Base-by-base conservation (phyloP, 441 rosid genomes). In the Macaranga tanarius region DNA sequence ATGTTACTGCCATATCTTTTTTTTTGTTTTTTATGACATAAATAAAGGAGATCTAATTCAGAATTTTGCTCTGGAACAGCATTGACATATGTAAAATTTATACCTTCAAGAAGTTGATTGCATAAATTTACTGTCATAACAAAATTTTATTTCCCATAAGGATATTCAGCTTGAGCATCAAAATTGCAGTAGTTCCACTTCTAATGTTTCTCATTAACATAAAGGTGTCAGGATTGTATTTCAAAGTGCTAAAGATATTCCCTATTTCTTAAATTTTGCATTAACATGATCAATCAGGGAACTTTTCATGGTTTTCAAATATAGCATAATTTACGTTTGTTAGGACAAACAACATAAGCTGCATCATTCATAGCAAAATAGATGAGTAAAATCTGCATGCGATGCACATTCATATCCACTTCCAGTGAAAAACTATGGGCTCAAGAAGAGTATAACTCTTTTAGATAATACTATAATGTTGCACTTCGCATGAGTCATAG, bases 1-100 rank as follows among this genome's bases (percentile, higher is more conserved):
- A 59, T 2, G 23, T 28, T 54, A 65, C 15, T 47, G 6, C 25
- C 70, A 38, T 55, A 23, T 28, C 16, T 31, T 57, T 10, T 58
- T 67, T 20, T 67, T 68, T 22, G n/a, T n/a, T n/a, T n/a, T n/a
- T n/a, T n/a, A n/a, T n/a, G 25, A 40, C 48, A 59, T 58, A 52
- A 59, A 66, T 50, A 16, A 52, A 48, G 52, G 52, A 48, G 52
- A 48, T 4, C 19, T 10, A 48, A 48, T 48, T 48, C 52, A 15
- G 52, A 2, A 12, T 48, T 48, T 48, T 48, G 16, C 52, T 11
- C 5, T 48, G 52, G 17, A 48, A 48, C 52, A 48, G 52, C 52
- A 48, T 48, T 48, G 19, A 13, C 52, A 48, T 48, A 10, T 42
- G 8, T 42, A 42, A 42, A 42, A 42, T 42, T 42, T 42, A 42